phyloP scores from a whole-genome alignment of 1,284 basidiomycete genomes.

The Cystobasidium slooffiae region DNA sequence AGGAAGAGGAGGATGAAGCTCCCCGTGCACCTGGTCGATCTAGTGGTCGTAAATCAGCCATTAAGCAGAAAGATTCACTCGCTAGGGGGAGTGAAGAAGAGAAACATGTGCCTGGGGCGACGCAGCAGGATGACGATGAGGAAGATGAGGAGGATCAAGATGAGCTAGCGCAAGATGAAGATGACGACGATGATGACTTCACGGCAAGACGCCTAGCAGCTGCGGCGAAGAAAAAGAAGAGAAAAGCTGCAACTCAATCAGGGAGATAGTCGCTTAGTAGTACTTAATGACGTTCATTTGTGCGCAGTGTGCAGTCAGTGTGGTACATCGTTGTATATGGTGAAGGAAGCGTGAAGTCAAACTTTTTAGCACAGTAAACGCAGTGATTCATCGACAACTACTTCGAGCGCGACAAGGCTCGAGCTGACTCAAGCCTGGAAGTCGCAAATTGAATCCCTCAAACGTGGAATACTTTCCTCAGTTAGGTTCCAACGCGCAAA shows the following conservation, averaged over 20 bases:
- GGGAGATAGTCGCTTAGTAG: neutral
- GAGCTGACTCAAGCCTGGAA: too few species aligned
- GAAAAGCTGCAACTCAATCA: slow-evolving; percentile 14
- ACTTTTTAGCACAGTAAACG: too few species aligned
- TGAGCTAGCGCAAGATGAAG: slow-evolving; percentile 44
- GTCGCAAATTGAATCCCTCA: neutral
- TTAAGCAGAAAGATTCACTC: slow-evolving; percentile 16
- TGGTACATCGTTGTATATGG: too few species aligned
- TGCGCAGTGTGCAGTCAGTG: neutral
- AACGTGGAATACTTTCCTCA: neutral
- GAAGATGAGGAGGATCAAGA: slow-evolving; percentile 45
- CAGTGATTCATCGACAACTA: too few species aligned
- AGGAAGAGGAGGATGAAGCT: slow-evolving; percentile 31
- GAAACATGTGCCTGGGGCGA: slow-evolving; percentile 3
- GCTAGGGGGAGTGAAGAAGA: slow-evolving; percentile 35
- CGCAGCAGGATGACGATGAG: slow-evolving; percentile 16
- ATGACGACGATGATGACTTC: slow-evolving; percentile 44
- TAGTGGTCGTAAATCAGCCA: neutral
- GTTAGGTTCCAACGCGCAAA: too few species aligned
- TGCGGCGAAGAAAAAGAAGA: slow-evolving; percentile 22
- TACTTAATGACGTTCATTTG: neutral
- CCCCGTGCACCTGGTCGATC: slow-evolving; percentile 5
- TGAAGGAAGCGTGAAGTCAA: too few species aligned
- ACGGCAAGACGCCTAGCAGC: neutral
- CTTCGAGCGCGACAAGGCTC: too few species aligned